Evolutionary conservation across 208 protist genomes (phyloP).

Genomic region (Trypanosoma scelopori): DNA sequence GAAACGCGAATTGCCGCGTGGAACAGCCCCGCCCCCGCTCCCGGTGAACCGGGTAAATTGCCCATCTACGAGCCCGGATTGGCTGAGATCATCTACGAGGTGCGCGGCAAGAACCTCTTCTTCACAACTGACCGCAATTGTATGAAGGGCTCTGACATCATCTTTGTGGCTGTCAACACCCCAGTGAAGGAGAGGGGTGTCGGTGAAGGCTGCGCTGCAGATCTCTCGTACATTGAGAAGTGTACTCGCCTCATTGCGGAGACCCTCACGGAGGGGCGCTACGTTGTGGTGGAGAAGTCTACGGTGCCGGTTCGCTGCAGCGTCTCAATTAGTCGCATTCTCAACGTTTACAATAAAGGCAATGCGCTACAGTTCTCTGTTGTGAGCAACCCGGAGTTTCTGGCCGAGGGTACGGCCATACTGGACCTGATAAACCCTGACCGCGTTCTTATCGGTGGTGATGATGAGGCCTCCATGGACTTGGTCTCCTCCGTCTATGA

Average conservation of each 20-base stretch:
- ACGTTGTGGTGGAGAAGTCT: conserved; percentile 95
- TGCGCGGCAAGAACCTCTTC: conserved; percentile 91
- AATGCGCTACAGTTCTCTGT: conserved; percentile 82
- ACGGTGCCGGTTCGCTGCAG: conserved; percentile 88
- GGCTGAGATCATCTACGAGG: conserved; percentile 76
- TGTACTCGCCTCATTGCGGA: conserved; percentile 79
- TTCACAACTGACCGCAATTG: conserved; percentile 89
- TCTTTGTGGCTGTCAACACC: conserved; percentile 98
- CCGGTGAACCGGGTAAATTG: conserved; percentile 36
- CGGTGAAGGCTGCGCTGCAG: conserved; percentile 79
- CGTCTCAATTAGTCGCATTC: conserved; percentile 41
- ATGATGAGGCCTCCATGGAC: conserved; percentile 43
- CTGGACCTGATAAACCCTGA: conserved; percentile 92
- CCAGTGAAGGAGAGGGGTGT: conserved; percentile 96
- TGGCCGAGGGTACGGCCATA: conserved; percentile 93
- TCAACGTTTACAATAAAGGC: conserved; percentile 28
- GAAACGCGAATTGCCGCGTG: conserved; percentile 91
- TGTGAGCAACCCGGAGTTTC: conserved; percentile 98
- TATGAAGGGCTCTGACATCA: conserved; percentile 89
- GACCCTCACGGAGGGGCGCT: conserved; percentile 36
- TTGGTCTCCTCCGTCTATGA: conserved; percentile 83
- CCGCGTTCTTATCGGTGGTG: conserved; percentile 96
- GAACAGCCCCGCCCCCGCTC: conserved; percentile 69
- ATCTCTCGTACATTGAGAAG: conserved; percentile 91
- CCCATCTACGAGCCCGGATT: conserved; percentile 97